Conservation (phyloP, 2,329 filamentous ascomycete genomes). For the Nigrospora oryzae region DNA sequence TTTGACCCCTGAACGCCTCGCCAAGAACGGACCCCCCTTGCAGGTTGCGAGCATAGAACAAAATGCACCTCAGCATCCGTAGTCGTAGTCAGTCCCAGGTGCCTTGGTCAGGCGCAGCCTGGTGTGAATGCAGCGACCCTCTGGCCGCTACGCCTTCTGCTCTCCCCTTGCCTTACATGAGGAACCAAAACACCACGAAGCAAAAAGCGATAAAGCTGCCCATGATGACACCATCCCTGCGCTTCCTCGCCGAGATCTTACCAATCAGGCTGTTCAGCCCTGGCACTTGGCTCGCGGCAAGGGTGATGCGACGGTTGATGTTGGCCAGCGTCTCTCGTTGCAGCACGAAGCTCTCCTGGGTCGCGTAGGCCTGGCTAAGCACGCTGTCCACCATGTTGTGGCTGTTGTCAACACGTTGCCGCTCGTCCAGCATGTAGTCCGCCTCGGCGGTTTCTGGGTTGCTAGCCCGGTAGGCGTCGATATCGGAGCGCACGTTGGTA, state of each 20-base stretch:
- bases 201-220: constrained; percentile 87
- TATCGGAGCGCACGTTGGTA: constrained; percentile 84
- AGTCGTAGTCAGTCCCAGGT: constrained; percentile 34
- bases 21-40: no score
- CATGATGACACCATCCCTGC: constrained; percentile 89
- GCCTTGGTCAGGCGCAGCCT: no score
- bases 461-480: constrained; percentile 74
- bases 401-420: constrained; percentile 76
- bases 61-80: no score
- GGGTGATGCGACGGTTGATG: constrained; percentile 84
- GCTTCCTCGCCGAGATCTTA: constrained; percentile 89
- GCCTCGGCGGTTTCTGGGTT: constrained; percentile 80
- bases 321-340: constrained; percentile 83
- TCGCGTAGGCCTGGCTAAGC: constrained; percentile 89
- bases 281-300: constrained; percentile 83
- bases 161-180: constrained; percentile 21
- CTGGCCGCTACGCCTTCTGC: no score
- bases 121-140: no score
- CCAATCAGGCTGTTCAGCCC: constrained; percentile 88
- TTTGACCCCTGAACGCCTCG: no score
- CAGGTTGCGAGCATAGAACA: not conserved
- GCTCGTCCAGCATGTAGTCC: constrained; percentile 95
- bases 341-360: constrained; percentile 81
- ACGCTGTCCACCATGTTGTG: constrained; percentile 86
- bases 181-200: constrained; percentile 76